These are phyloP conservation scores for Phytopythium oedochilum DNA, from an alignment of 352 stramenopile species.

Conservation along the genomic window DNA sequence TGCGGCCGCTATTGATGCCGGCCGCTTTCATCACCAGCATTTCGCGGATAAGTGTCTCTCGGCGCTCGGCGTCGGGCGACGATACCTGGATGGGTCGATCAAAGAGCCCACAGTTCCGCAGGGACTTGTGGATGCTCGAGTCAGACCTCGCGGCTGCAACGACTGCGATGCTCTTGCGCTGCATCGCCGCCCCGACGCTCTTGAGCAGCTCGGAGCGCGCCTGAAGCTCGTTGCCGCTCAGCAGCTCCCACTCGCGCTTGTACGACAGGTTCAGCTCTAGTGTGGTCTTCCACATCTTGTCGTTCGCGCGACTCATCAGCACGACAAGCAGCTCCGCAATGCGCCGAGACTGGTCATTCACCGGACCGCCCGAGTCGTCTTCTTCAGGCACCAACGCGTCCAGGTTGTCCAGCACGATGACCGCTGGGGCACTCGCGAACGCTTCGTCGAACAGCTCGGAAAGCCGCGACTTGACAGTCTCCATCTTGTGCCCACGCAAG, in stretches of 20 bases:
- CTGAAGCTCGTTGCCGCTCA: constrained; percentile 8
- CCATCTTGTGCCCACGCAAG: constrained; percentile 85
- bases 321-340: constrained; percentile 74
- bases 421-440: constrained; percentile 32
- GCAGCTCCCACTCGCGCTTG: constrained; percentile 28
- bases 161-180: constrained; percentile 59
- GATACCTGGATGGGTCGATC: constrained; percentile 56
- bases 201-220: constrained; percentile 34
- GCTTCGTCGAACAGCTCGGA: constrained; percentile 54
- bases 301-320: constrained; percentile 42
- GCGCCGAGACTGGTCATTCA: constrained; percentile 84
- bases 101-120: constrained; percentile 64
- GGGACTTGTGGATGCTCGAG: constrained; percentile 58
- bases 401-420: constrained; percentile 82
- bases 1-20: constrained; percentile 13
- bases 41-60: constrained; percentile 53
- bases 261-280: constrained; percentile 51
- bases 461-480: constrained; percentile 67
- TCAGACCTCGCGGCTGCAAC: constrained; percentile 56
- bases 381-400: constrained; percentile 80
- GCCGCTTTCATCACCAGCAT: constrained; percentile 53
- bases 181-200: constrained; percentile 48
- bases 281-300: constrained; percentile 58
- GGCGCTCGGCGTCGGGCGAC: constrained; percentile 54
- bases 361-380: constrained; percentile 57